These are phyloP conservation scores for Rhizophagus sp. DNA, from an alignment of 192 early-diverging fungal genomes.

Conservation along the genomic window DNA sequence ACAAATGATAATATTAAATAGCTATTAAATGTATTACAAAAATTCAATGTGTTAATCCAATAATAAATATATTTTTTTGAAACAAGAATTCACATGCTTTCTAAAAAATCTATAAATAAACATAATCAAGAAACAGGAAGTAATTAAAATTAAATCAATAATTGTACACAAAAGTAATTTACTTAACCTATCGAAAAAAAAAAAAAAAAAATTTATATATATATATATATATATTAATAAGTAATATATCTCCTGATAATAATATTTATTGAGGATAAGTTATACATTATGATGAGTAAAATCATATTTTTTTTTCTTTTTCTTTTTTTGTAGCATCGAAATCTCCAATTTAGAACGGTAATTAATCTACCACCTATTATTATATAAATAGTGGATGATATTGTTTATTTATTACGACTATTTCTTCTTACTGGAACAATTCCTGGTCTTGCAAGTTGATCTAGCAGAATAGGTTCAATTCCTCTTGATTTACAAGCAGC, in stretches of 20 bases:
- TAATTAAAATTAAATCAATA: background rate
- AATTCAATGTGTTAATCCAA: no score
- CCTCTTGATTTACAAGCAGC: conserved; percentile 20
- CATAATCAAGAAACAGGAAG: background rate
- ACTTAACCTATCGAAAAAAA: background rate
- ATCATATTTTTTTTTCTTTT: no score
- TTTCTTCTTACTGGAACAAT: background rate
- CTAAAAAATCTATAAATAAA: background rate
- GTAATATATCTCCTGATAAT: no score
- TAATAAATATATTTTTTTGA: no score
- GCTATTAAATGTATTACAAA: no score
- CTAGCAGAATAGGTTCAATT: background rate
- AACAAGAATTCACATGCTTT: background rate
- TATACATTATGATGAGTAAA: background rate
- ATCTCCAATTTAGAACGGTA: no score
- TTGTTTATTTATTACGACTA: background rate
- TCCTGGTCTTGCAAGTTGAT: background rate
- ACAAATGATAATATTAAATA: background rate
- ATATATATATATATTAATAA: background rate
- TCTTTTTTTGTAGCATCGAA: no score
- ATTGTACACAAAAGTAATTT: background rate
- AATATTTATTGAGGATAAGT: background rate
- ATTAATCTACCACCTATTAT: background rate
- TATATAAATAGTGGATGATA: background rate
- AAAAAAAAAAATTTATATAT: background rate